These are phyloP conservation scores for Flaveria ramosissima DNA, from an alignment of 129 eudicot genomes.

Conservation along the genomic window DNA sequence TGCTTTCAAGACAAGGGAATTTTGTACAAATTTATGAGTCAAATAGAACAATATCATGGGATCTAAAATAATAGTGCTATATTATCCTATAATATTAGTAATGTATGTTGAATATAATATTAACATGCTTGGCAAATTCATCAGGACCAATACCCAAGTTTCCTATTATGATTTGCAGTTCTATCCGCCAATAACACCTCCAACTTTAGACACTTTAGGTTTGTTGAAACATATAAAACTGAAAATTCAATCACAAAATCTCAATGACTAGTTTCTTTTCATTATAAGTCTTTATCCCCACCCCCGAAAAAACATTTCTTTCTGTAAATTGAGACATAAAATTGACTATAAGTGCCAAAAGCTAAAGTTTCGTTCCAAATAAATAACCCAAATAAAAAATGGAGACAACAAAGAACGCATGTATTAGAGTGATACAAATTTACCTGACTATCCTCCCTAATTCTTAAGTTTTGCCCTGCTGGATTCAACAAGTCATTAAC, in stretches of 20 bases:
- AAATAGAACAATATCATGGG: background rate
- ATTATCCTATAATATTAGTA: background rate
- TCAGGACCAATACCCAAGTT: slow-evolving; percentile 1
- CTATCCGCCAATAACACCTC: background rate
- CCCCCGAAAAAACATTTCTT: background rate
- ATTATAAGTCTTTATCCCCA: background rate
- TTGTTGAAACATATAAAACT: background rate
- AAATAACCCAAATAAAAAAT: background rate
- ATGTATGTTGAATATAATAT: slow-evolving; percentile 2
- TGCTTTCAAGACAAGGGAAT: slow-evolving; percentile 15
- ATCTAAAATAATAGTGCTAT: background rate
- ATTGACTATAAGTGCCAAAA: background rate
- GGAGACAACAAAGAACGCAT: slow-evolving; percentile 1
- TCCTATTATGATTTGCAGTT: background rate
- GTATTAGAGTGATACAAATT: slow-evolving; percentile 17
- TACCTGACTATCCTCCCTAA: slow-evolving; percentile 96
- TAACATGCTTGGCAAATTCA: slow-evolving; percentile 1
- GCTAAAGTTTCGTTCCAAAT: background rate
- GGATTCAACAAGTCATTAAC: slow-evolving; percentile 96
- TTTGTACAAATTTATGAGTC: slow-evolving; percentile 4
- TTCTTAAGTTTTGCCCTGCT: slow-evolving; percentile 92
- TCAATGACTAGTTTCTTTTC: background rate
- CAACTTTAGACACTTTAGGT: background rate
- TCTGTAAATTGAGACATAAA: background rate
- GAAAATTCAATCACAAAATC: too few relatives aligned